Evolutionary conservation across 352 stramenopile genomes (phyloP).

Genomic region (Globisporangium emineosum): DNA sequence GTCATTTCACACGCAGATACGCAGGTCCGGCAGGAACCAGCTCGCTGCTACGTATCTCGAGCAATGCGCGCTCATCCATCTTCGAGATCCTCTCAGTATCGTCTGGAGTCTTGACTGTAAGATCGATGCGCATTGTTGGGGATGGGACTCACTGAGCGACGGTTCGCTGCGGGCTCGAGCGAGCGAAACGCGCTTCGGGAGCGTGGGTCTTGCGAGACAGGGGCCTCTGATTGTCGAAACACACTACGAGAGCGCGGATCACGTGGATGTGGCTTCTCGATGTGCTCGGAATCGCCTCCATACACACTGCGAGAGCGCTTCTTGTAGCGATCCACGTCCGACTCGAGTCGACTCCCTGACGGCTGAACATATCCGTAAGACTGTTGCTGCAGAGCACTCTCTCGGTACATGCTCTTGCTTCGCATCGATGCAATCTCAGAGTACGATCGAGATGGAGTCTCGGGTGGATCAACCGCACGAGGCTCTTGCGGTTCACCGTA

Average conservation of each 20-base stretch:
- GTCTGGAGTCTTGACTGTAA: neutral
- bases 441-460: slow-evolving; percentile 6
- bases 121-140: neutral
- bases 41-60: neutral
- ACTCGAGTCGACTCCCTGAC: neutral
- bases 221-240: slow-evolving; percentile 20
- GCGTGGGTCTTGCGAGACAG: neutral
- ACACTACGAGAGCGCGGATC: slow-evolving; percentile 26
- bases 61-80: neutral
- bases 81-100: neutral
- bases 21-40: neutral
- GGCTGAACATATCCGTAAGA: neutral
- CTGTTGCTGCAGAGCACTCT: neutral
- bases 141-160: slow-evolving; percentile 5
- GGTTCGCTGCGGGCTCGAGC: neutral
- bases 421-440: slow-evolving; percentile 15
- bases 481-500: neutral
- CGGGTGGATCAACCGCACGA: neutral
- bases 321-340: slow-evolving; percentile 19
- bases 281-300: slow-evolving; percentile 13
- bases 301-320: slow-evolving; percentile 35
- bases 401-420: slow-evolving; percentile 15
- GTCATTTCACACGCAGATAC: neutral
- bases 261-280: slow-evolving; percentile 21
- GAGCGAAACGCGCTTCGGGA: slow-evolving; percentile 1